These are phyloP conservation scores for Thielaviopsis musarum DNA, from an alignment of 2,329 filamentous ascomycete species.

Conservation along the genomic window DNA sequence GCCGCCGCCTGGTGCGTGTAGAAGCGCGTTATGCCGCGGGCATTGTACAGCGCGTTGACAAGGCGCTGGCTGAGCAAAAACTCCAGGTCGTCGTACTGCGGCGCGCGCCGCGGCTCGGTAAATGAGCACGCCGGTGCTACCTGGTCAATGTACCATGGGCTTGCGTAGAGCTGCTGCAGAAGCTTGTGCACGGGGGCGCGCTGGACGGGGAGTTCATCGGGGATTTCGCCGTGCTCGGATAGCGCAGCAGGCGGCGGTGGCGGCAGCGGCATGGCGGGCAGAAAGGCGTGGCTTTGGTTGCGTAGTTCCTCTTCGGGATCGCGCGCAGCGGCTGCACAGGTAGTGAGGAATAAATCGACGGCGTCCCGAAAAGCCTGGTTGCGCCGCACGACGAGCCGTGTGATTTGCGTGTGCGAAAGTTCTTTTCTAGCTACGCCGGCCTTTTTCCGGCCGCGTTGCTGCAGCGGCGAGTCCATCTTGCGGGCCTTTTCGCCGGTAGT, in stretches of 20 bases:
- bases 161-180: constrained; percentile 61
- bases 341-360: constrained; percentile 59
- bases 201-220: constrained; percentile 60
- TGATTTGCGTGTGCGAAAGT: constrained; percentile 70
- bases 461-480: neutral
- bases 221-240: constrained; percentile 30
- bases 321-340: constrained; percentile 44
- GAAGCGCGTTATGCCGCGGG: constrained; percentile 66
- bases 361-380: constrained; percentile 70
- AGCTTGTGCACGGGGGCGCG: constrained; percentile 72
- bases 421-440: neutral
- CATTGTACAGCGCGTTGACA: constrained; percentile 93
- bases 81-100: constrained; percentile 66
- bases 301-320: constrained; percentile 54
- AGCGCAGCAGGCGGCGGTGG: neutral
- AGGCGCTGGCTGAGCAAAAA: constrained; percentile 79
- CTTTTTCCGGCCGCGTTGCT: neutral
- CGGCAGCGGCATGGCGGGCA: constrained; percentile 36
- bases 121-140: constrained; percentile 87
- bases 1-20: constrained; percentile 90
- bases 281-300: constrained; percentile 36
- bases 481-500: neutral
- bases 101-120: constrained; percentile 70
- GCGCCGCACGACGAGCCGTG: constrained; percentile 71
- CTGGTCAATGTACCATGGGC: constrained; percentile 80